These are phyloP conservation scores for Pleurotus citrinopileatus DNA, from an alignment of 768 basidiomycete genomes.

Conservation along the genomic window DNA sequence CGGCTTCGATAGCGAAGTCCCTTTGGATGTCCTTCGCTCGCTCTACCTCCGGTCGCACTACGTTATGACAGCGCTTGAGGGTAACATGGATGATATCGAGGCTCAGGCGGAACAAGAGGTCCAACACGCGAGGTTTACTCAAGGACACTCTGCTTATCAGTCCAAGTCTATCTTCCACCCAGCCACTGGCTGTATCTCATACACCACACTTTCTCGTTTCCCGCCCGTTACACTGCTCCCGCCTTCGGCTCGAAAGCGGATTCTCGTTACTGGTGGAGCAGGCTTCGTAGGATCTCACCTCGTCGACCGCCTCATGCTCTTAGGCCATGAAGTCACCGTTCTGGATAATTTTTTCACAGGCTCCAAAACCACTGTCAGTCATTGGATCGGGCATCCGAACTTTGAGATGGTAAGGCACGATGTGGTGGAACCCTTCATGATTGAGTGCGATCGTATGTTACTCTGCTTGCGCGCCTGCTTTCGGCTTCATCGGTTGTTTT, in stretches of 20 bases:
- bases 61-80: slow-evolving; percentile 40
- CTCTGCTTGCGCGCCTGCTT: slow-evolving; percentile 11
- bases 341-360: slow-evolving; percentile 99
- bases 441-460: slow-evolving; percentile 92
- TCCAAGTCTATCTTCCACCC: slow-evolving; percentile 88
- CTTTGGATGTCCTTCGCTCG: slow-evolving; percentile 78
- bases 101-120: slow-evolving; percentile 36
- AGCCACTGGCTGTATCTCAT: slow-evolving; percentile 79
- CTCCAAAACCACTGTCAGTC: slow-evolving; percentile 92
- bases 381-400: slow-evolving; percentile 98
- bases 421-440: slow-evolving; percentile 96
- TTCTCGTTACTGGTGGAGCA: slow-evolving; percentile 95
- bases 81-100: slow-evolving; percentile 29
- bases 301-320: slow-evolving; percentile 94
- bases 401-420: slow-evolving; percentile 98
- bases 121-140: slow-evolving; percentile 53
- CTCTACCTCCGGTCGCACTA: slow-evolving; percentile 87
- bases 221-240: slow-evolving; percentile 89
- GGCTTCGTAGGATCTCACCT: slow-evolving; percentile 99
- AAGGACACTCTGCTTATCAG: slow-evolving; percentile 54
- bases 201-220: slow-evolving; percentile 88
- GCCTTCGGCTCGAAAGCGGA: slow-evolving; percentile 74
- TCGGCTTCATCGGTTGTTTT: slow-evolving; percentile 14
- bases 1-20: slow-evolving; percentile 85
- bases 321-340: slow-evolving; percentile 97